Evolutionary conservation across 2,329 filamentous ascomycete genomes (phyloP), one percentile per base, ranked within the genome.

Genomic region (Niveomyces coronatus): DNA sequence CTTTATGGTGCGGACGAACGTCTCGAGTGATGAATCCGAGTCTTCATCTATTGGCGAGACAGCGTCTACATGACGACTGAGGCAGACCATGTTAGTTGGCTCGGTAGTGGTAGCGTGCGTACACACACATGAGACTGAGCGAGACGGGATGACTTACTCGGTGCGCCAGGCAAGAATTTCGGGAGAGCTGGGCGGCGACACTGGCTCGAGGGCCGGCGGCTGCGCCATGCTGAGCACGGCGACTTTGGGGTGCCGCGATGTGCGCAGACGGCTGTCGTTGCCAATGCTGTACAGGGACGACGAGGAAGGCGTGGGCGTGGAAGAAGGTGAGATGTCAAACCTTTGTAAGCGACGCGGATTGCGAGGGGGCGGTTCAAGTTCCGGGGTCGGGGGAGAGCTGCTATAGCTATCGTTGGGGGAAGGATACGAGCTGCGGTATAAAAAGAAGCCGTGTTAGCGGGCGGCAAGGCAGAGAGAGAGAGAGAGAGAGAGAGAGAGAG

Each of bases 181-280:
- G 17, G 72, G 71, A 29, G 72, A 76, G 57, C 71, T 76, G 20
- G 70, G 71, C 37, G 72, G 72, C 9, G 72, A 76, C 44, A 76
- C 62, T 38, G 54, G 52, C 44, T 55, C 43, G 66, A 74, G 31
- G 63, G 67, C 53, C 23, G 33, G 9, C 73, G 28, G 22, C 10
- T 18, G 29, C 10, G 18, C 28, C 35, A 37, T 34, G 13, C 22
- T 10, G 35, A 36, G 24, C 7, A 17, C 34, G 24, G 22, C 28
- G 18, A n/a, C n/a, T n/a, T n/a, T n/a, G n/a, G n/a, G n/a, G 18
- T 15, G 24, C 26, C 27, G 22, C 9, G 15, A 68, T 31, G 76
- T 16, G 32, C 15, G 23, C 3, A 23, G 16, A 18, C 36, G 19
- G 29, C 20, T 38, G 29, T 41, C 30, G 39, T 40, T 42, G 44